Conservation (phyloP, 2,329 filamentous ascomycete genomes). For the Talaromyces sp. region DNA sequence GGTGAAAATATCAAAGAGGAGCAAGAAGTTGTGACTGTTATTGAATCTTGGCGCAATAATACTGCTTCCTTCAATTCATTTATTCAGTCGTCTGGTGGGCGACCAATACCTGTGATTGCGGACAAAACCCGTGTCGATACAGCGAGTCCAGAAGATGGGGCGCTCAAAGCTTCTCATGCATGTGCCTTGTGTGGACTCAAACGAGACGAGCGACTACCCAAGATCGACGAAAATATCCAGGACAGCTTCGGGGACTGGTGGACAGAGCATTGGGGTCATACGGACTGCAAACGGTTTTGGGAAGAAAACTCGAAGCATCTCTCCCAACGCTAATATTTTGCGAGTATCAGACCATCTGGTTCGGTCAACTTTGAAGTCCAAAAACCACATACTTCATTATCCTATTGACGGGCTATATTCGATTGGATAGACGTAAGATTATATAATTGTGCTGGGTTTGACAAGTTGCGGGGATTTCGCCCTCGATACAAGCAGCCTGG, state of each 20-base stretch:
- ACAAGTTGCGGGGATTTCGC: not conserved
- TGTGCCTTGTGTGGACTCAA: conserved; percentile 86
- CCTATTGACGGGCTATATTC: not conserved
- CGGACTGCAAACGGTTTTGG: conserved; percentile 82
- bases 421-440: not conserved
- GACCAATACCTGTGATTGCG: conserved; percentile 63
- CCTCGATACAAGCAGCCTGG: not conserved
- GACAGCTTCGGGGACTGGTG: conserved; percentile 98
- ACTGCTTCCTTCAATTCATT: conserved; percentile 70
- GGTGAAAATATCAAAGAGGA: conserved; percentile 78
- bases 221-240: conserved; percentile 71
- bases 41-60: conserved; percentile 69
- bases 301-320: conserved; percentile 66
- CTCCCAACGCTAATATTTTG: conserved; percentile 54
- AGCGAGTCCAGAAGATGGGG: conserved; percentile 60
- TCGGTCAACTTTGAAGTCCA: not conserved
- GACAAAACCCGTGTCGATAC: conserved; percentile 65
- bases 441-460: not conserved
- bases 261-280: conserved; percentile 82
- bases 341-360: not conserved
- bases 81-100: conserved; percentile 31
- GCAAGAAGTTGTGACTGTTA: conserved; percentile 74
- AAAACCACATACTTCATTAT: not conserved
- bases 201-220: conserved; percentile 74
- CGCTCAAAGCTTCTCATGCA: conserved; percentile 65